These are phyloP conservation scores for Ilyonectria mors-panacis DNA, from an alignment of 2,329 filamentous ascomycete species.

Conservation along the genomic window DNA sequence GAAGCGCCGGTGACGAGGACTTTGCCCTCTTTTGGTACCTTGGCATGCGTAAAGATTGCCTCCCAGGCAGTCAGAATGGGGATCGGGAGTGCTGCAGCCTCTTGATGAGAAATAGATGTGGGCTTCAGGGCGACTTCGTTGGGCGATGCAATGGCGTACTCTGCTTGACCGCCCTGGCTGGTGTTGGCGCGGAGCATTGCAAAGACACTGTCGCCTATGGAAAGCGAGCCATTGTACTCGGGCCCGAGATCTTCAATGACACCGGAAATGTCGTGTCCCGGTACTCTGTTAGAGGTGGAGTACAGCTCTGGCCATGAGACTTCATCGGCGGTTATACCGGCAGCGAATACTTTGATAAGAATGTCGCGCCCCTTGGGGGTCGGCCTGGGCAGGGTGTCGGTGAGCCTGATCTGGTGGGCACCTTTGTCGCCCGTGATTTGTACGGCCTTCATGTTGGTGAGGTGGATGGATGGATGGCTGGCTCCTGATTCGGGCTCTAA, in stretches of 20 bases:
- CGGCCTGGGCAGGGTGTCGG: conserved; percentile 36
- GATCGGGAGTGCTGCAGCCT: conserved; percentile 26
- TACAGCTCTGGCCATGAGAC: conserved; percentile 54
- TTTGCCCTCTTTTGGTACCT: accelerated
- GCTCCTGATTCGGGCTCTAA: background rate
- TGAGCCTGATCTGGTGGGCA: conserved; percentile 37
- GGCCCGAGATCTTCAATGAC: conserved; percentile 44
- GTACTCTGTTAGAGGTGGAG: conserved; percentile 46
- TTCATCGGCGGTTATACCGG: conserved; percentile 54
- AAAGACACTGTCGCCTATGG: conserved; percentile 9
- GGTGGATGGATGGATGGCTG: background rate
- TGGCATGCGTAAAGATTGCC: conserved; percentile 4
- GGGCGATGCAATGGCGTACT: conserved; percentile 6
- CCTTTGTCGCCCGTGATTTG: conserved; percentile 48
- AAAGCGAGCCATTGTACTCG: background rate
- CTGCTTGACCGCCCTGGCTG: conserved; percentile 18
- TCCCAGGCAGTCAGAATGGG: conserved; percentile 33
- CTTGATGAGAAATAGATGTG: background rate
- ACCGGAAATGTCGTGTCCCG: conserved; percentile 56
- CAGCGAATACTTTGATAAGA: conserved; percentile 51
- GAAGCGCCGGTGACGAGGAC: conserved; percentile 28
- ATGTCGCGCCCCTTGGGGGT: conserved; percentile 37
- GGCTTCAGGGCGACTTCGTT: conserved; percentile 22
- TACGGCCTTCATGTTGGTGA: conserved; percentile 52
- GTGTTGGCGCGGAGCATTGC: conserved; percentile 2